Base-by-base conservation (phyloP, 2,329 filamentous ascomycete species). In the Didymella glomerata region DNA sequence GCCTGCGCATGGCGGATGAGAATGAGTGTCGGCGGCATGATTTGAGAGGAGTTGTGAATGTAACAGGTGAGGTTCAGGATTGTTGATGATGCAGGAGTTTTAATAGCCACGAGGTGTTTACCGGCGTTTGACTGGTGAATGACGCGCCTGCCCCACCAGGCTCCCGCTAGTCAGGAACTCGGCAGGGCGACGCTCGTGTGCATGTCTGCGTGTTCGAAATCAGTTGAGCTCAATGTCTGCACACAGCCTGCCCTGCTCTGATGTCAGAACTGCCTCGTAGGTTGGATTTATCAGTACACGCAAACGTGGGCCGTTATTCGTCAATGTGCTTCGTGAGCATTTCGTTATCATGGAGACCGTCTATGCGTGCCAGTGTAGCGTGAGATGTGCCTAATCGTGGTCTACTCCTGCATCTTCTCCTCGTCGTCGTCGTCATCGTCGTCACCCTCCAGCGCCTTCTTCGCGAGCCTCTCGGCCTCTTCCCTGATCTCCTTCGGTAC, bases 381-480 rank as follows among this genome's bases (percentile, higher is more conserved):
- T 65, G 62, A 58, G 63, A 66, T 52, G 36, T 64, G 65, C 46
- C 38, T 36, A 48, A 45, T 38, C 44, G 32, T 41, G 38, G 34
- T 65, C 66, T 89, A 96, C 79, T 95, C 92, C 81, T 96, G 90
- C 93, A 97, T 97, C 84, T 91, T 92, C 73, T 93, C 90, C 57
- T 92, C 89, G 57, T 92, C 89, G 16, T 95, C 91, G 41, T 94
- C 92, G 11, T 89, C 87, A 59, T 90, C 89, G 63, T 96, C 93
- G 24, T 97, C 92, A 27, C 88, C 90, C 71, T 96, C 93, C 69
- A 97, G 82, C 52, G 91, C 88, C 80, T 92, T 93, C 87, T 95
- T 96, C 50, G 95, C 95, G 80, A 94, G 86, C 78, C 88, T 89
- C 84, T 97, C 92, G 14, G 95, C 95, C 82, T 98, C 94, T 77